A percentile compares a stretch with the other conserved stretches of the same genome.
These are phyloP conservation scores for Apostasia ramifera DNA, from an alignment of 106 monocot species.

Conservation along the genomic window DNA sequence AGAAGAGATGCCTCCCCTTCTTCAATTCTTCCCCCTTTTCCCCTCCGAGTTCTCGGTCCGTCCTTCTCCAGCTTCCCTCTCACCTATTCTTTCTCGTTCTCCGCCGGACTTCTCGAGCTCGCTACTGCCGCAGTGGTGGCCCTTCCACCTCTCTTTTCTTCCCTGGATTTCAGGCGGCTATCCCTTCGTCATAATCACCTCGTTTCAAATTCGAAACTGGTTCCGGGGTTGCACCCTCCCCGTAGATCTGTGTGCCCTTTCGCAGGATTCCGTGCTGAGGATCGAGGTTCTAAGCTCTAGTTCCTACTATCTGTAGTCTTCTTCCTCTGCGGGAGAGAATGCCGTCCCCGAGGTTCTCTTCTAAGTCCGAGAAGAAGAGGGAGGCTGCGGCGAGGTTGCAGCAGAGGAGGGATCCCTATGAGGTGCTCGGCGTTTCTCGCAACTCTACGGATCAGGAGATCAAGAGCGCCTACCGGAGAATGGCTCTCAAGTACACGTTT, in stretches of 20 bases:
- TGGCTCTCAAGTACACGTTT: conserved; percentile 80
- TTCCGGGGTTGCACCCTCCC: neutral
- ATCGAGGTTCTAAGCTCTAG: conserved; percentile 3
- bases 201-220: neutral
- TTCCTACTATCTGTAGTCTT: neutral
- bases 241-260: neutral
- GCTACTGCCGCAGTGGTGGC: neutral
- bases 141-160: neutral
- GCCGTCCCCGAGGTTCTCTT: conserved; percentile 40
- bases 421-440: conserved; percentile 68
- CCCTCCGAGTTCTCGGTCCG: neutral
- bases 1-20: neutral
- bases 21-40: neutral
- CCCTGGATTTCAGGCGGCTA: neutral
- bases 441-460: conserved; percentile 88
- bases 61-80: neutral
- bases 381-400: conserved; percentile 19
- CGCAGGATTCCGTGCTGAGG: neutral
- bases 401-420: conserved; percentile 78
- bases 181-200: neutral
- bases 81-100: neutral
- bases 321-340: conserved; percentile 14
- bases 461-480: conserved; percentile 76
- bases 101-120: neutral
- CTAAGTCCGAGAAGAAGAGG: conserved; percentile 43